Conservation (phyloP, 495 filamentous ascomycete species). For the Annulohypoxylon bovei region DNA sequence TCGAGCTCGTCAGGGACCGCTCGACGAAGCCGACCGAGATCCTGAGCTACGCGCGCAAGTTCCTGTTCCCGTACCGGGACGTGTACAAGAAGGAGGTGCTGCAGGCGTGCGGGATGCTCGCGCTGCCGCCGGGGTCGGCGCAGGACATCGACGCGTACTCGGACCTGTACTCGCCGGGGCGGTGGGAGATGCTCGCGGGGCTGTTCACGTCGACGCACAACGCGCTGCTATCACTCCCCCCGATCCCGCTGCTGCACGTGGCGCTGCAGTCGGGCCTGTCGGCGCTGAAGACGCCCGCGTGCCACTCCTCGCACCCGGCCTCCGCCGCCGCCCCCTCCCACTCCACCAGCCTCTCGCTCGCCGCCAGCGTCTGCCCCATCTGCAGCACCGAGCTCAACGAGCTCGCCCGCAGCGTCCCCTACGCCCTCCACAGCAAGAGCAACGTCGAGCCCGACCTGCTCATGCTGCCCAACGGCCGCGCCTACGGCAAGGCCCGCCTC, state of each 20-base stretch:
- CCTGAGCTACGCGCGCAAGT: slow-evolving; percentile 82
- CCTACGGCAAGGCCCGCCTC: slow-evolving; percentile 82
- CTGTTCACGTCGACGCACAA: slow-evolving; percentile 89
- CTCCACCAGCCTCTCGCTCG: slow-evolving; percentile 52
- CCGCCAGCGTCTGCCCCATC: slow-evolving; percentile 80
- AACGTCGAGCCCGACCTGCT: slow-evolving; percentile 87
- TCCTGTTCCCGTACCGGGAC: slow-evolving; percentile 72
- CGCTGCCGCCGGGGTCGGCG: slow-evolving; percentile 69
- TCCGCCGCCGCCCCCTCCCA: slow-evolving; percentile 47
- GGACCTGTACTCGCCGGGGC: slow-evolving; percentile 72
- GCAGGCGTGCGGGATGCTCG: slow-evolving; percentile 82
- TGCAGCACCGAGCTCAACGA: slow-evolving; percentile 95
- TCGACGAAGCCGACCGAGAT: slow-evolving; percentile 75
- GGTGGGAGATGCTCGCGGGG: slow-evolving; percentile 82
- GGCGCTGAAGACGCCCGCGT: slow-evolving; percentile 93
- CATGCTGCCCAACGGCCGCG: slow-evolving; percentile 84
- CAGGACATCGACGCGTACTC: slow-evolving; percentile 46
- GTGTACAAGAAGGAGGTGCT: slow-evolving; percentile 73
- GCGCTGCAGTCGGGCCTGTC: slow-evolving; percentile 92
- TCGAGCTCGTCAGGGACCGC: slow-evolving; percentile 81
- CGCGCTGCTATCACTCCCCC: slow-evolving; percentile 82
- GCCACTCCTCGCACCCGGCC: slow-evolving; percentile 72
- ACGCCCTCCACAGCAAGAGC: slow-evolving; percentile 93
- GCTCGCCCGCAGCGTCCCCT: slow-evolving; percentile 86
- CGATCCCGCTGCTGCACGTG: slow-evolving; percentile 86